Evolutionary conservation across 176 grass and related monocot genomes (phyloP).

Genomic region (Aegilops speltoides): DNA sequence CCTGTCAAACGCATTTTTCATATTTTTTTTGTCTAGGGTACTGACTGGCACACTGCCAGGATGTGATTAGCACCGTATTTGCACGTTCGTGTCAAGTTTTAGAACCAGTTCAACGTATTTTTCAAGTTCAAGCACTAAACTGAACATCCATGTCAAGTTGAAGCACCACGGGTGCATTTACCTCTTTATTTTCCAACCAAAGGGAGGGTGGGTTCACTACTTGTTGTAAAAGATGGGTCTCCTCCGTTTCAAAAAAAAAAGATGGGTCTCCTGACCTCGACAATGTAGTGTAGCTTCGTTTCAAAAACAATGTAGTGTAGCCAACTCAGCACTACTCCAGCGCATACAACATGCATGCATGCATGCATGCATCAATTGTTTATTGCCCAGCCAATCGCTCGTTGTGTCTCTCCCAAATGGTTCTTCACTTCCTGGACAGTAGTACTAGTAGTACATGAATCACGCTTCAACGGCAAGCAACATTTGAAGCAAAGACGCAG

Average conservation of each 20-base stretch:
- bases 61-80: no score
- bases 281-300: conserved; percentile 21
- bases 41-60: no score
- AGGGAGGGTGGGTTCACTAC: no score
- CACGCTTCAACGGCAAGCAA: not conserved
- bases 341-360: conserved; percentile 28
- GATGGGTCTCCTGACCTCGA: not conserved
- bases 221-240: conserved; percentile 24
- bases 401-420: not conserved
- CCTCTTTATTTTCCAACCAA: not conserved
- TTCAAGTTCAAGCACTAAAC: no score
- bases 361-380: not conserved
- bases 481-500: not conserved
- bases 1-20: no score
- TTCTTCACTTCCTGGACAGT: no score
- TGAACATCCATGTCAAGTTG: no score
- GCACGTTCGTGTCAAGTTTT: no score
- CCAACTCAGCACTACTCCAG: conserved; percentile 5
- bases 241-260: not conserved
- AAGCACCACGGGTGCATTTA: no score
- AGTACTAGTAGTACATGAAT: no score
- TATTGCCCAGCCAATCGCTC: not conserved
- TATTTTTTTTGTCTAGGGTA: no score
- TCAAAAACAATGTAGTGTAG: conserved; percentile 25
- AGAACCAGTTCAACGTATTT: no score